Conservation (phyloP, 2,329 filamentous ascomycete genomes). For the Hypocreales sp. region DNA sequence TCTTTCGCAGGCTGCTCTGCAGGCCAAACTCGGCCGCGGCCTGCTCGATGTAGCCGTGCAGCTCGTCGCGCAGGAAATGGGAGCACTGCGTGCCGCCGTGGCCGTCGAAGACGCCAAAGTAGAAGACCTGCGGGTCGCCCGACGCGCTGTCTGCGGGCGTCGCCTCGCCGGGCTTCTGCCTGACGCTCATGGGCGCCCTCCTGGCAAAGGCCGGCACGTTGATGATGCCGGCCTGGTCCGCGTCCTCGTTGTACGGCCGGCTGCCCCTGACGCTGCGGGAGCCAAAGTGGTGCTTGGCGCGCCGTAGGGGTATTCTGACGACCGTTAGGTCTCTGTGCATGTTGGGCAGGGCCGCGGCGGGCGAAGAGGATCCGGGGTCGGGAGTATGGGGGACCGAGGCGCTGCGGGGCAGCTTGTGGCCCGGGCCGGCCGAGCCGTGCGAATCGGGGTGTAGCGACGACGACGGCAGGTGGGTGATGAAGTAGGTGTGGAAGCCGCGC, state of each 20-base stretch:
- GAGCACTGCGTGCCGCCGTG: constrained; percentile 86
- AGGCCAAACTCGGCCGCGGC: constrained; percentile 63
- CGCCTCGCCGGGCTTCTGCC: constrained; percentile 38
- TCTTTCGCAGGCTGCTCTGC: constrained; percentile 52
- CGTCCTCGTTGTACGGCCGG: constrained; percentile 82
- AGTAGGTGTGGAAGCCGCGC: constrained; percentile 80
- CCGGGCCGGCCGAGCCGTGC: constrained; percentile 42
- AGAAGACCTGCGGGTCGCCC: constrained; percentile 92
- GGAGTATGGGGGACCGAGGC: constrained; percentile 66
- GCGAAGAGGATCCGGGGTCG: constrained; percentile 33
- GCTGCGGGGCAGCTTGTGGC: constrained; percentile 75
- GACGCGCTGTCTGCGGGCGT: constrained; percentile 60
- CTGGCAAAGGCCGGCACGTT: constrained; percentile 87
- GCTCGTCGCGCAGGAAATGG: constrained; percentile 65
- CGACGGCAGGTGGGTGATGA: constrained; percentile 88
- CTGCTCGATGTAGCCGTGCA: constrained; percentile 82
- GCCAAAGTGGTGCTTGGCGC: constrained; percentile 93
- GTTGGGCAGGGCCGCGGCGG: constrained; percentile 43
- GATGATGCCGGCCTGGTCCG: constrained; percentile 86
- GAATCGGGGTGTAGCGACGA: constrained; percentile 87
- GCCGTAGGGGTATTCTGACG: constrained; percentile 82
- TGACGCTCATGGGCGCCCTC: constrained; percentile 52
- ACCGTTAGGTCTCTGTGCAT: constrained; percentile 71
- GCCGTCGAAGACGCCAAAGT: constrained; percentile 92
- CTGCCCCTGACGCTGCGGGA: constrained; percentile 65